Evolutionary conservation across 164 flowering plant genomes (phyloP), one percentile per base, ranked within the genome.

Genomic region (Macadamia tetraphylla): DNA sequence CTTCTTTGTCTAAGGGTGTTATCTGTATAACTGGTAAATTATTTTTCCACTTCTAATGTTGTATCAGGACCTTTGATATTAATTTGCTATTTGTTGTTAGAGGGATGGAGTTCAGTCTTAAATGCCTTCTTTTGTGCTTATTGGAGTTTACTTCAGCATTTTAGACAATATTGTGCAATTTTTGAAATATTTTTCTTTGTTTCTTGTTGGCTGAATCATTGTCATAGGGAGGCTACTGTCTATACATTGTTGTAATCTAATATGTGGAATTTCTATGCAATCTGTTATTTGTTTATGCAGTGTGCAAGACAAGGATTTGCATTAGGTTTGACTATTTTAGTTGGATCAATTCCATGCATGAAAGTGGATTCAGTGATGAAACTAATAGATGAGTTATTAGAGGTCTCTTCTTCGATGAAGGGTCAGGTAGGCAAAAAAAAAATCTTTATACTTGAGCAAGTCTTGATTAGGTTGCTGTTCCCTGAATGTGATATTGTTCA

Each of bases 251-350:
- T 44, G 30, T 30, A 51, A 42, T 55, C 72, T 75, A 68, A 71
- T 43, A 53, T 68, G 15, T 53, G 46, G 51, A 53, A 63, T 63
- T 29, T 56, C 40, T 63, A 40, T 61, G 7, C 15, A 3, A 11
- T 73, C 18, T 62, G 66, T 55, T 57, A 29, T 62, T 46, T 78
- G 58, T 60, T 77, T 74, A 68, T 84, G 80, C 82, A 95, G 99
- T 95, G 88, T 87, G 97, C 99, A 64, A 85, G 99, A 70, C 97
- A 88, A 81, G 99, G 97, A 6, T 95, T 95, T 85, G 93, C 97
- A 6, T 75, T 91, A 74, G 97, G 96, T 11, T 77, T 95, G 74
- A 78, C 98, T 23, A 12, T 81, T 35, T 73, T 87, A 53, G 65
- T 89, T 53, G 75, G 77, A 42, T 67, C 79, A 35, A 75, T 89